A percentile compares a stretch with the other conserved stretches of the same genome.
Conservation (phyloP, 1,284 basidiomycete genomes). For the Tilletia walkeri region DNA sequence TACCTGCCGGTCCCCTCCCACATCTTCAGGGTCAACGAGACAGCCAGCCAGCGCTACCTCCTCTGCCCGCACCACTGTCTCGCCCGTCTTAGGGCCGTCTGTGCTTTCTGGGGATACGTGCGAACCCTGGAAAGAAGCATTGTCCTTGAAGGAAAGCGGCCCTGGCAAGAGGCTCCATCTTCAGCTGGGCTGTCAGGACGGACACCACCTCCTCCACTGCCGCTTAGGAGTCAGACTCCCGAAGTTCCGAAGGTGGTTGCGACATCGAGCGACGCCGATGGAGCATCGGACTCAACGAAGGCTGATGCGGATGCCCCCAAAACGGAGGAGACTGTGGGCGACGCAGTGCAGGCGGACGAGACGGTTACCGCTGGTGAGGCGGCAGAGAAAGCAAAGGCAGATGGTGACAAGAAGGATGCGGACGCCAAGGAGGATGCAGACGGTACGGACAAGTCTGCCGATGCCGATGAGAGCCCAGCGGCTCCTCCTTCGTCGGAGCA, state of each 20-base stretch:
- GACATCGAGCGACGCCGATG: constrained; percentile 8
- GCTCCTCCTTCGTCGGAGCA: neutral
- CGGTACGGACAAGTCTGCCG: constrained; percentile 7
- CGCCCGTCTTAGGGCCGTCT: constrained; percentile 43
- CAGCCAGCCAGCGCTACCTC: constrained; percentile 42
- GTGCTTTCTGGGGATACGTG: constrained; percentile 52
- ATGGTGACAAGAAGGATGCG: neutral
- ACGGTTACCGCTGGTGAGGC: constrained; percentile 9
- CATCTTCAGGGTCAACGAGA: constrained; percentile 51
- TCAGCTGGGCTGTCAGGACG: no score
- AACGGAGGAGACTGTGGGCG: constrained; percentile 26
- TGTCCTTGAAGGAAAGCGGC: constrained; percentile 50
- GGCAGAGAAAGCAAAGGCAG: neutral
- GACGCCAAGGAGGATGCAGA: constrained; percentile 10
- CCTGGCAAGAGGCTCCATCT: constrained; percentile 18
- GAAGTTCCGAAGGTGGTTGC: neutral
- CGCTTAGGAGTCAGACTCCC: neutral
- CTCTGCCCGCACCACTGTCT: constrained; percentile 53
- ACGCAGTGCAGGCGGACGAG: constrained; percentile 20
- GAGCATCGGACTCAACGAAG: neutral
- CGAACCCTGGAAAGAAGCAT: constrained; percentile 50
- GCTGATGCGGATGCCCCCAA: constrained; percentile 26
- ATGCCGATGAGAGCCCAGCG: neutral
- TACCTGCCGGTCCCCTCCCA: constrained; percentile 49
- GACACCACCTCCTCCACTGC: neutral